Evolutionary conservation across 805 yeast species (phyloP).

Genomic region (Blastobotrys mokoenaii): DNA sequence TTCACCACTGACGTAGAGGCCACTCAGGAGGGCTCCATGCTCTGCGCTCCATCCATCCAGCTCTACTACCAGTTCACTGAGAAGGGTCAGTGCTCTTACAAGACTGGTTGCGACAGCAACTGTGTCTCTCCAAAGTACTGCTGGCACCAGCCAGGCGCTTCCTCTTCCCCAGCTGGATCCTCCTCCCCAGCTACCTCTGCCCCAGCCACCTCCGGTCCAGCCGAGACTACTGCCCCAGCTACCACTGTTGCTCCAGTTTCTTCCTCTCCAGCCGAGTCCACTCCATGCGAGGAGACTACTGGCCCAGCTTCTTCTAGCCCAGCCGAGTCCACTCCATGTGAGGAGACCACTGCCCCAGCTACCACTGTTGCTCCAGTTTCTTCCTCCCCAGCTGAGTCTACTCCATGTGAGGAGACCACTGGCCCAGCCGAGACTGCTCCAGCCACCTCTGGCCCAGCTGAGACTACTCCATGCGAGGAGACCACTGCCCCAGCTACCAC

Average conservation of each 20-base stretch:
- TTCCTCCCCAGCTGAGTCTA: slow-evolving; percentile 2
- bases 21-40: not conserved
- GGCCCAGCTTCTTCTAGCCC: slow-evolving; percentile 4
- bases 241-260: too few species aligned
- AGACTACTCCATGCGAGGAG: not conserved
- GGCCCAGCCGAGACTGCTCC: slow-evolving; percentile 2
- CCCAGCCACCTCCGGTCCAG: not conserved
- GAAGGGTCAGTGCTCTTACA: not conserved
- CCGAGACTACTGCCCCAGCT: slow-evolving; percentile 1
- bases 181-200: slow-evolving; percentile 1
- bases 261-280: not conserved
- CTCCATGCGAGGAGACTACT: slow-evolving; percentile 2
- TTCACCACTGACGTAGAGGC: slow-evolving; percentile 1
- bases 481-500: slow-evolving; percentile 4
- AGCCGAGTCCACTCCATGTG: not conserved
- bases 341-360: slow-evolving; percentile 2
- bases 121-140: slow-evolving; percentile 4
- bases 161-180: not conserved
- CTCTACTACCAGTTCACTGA: not conserved
- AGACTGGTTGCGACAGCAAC: slow-evolving; percentile 1
- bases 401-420: not conserved
- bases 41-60: slow-evolving; percentile 2
- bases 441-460: slow-evolving; percentile 1
- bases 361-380: slow-evolving; percentile 2
- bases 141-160: not conserved